Percentiles rank a stretch among this genome's conserved stretches.
phyloP scores from a whole-genome alignment of 2,329 filamentous ascomycete species.

The Tothia fuscella region DNA sequence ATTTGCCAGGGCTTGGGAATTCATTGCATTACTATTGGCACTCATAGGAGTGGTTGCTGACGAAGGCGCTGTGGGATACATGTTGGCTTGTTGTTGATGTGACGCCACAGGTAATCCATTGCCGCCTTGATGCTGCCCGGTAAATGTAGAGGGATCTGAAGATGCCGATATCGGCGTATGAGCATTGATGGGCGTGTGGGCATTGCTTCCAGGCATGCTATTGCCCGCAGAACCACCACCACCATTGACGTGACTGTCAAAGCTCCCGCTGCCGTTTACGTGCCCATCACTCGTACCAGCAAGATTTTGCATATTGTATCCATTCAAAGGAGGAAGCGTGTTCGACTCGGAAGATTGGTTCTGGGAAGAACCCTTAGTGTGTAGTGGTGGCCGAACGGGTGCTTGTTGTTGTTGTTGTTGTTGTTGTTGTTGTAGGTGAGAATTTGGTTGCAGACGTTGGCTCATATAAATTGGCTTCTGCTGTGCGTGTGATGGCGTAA shows the following conservation, averaged over 20 bases:
- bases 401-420: conserved; percentile 5
- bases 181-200: not conserved
- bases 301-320: conserved; percentile 2
- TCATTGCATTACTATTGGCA: no score
- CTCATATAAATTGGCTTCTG: no score
- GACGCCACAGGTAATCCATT: no score
- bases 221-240: no score
- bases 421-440: not conserved
- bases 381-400: not conserved
- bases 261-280: not conserved
- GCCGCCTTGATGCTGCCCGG: conserved; percentile 3
- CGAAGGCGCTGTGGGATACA: no score
- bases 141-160: not conserved
- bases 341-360: conserved; percentile 4
- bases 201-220: no score
- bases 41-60: no score
- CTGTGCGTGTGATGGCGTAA: no score
- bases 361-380: not conserved
- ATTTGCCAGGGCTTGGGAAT: no score
- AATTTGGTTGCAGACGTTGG: conserved; percentile 4
- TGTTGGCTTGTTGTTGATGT: no score
- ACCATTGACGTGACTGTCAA: conserved; percentile 6
- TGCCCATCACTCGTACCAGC: not conserved
- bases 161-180: not conserved
- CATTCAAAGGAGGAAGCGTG: conserved; percentile 9